These are phyloP conservation scores for Tubosaeta sp. DNA, from an alignment of 768 basidiomycete genomes.

Conservation along the genomic window DNA sequence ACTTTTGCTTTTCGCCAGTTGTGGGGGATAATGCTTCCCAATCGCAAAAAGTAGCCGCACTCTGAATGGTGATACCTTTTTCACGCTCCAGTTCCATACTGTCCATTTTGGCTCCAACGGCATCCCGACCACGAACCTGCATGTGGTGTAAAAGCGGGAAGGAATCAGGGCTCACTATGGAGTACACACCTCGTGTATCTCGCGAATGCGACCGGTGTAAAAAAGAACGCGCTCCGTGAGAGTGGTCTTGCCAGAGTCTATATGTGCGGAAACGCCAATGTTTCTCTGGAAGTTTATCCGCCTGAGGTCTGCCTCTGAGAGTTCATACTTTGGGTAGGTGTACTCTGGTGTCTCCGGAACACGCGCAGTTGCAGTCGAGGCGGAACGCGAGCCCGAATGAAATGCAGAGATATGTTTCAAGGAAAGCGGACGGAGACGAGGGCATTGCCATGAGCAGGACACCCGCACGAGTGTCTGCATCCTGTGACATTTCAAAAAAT, in stretches of 20 bases:
- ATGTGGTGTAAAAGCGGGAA: background rate
- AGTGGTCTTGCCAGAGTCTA: slow-evolving; percentile 97
- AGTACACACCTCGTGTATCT: slow-evolving; percentile 87
- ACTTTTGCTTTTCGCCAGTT: slow-evolving; percentile 69
- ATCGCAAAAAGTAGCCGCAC: slow-evolving; percentile 97
- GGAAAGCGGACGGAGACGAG: slow-evolving; percentile 9
- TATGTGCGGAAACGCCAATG: slow-evolving; percentile 94
- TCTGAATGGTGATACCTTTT: slow-evolving; percentile 99
- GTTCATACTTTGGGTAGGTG: slow-evolving; percentile 36
- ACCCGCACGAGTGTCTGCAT: slow-evolving; percentile 28
- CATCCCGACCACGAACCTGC: slow-evolving; percentile 89
- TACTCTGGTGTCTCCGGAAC: slow-evolving; percentile 13
- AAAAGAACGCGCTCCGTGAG: slow-evolving; percentile 93
- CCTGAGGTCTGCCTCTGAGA: slow-evolving; percentile 62
- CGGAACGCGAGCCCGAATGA: slow-evolving; percentile 30
- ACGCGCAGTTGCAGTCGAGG: slow-evolving; percentile 40
- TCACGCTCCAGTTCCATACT: slow-evolving; percentile 98
- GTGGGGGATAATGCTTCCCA: slow-evolving; percentile 73
- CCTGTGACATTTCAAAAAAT: slow-evolving; percentile 9
- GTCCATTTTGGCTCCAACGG: slow-evolving; percentile 99
- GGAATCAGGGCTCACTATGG: background rate
- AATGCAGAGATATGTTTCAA: background rate
- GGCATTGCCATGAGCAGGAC: slow-evolving; percentile 25
- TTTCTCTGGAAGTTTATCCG: slow-evolving; percentile 81
- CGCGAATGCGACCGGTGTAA: slow-evolving; percentile 93